A percentile compares a stretch with the other conserved stretches of the same genome.
Conservation (phyloP, 768 basidiomycete species). For the Kwoniella sp. region DNA sequence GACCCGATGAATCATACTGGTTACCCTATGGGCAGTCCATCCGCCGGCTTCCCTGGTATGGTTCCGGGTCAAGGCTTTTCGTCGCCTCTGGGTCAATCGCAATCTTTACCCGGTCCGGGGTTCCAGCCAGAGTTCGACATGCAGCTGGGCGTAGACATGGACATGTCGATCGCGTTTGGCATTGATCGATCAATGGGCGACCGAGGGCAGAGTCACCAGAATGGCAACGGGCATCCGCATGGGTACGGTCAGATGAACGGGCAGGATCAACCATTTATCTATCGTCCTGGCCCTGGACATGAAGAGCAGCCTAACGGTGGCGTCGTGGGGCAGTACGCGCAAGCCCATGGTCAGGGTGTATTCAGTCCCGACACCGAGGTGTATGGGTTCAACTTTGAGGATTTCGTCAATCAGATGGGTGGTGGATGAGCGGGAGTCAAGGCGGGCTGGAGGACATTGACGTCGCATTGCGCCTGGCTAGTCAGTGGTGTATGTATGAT, state of each 20-base stretch:
- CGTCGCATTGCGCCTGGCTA: too few relatives aligned
- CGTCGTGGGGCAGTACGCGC: constrained; percentile 8
- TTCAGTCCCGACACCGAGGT: constrained; percentile 12
- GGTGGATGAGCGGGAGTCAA: constrained; percentile 2
- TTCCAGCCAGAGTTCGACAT: not conserved
- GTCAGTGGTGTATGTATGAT: too few relatives aligned
- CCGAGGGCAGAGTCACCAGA: not conserved
- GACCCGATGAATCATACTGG: constrained; percentile 11
- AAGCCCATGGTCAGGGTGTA: constrained; percentile 4
- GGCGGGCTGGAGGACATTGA: too few relatives aligned
- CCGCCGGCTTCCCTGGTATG: not conserved
- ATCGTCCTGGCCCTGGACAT: not conserved
- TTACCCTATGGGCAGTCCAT: constrained; percentile 4
- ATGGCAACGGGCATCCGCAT: constrained; percentile 15
- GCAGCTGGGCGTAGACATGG: constrained; percentile 31
- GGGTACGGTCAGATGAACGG: not conserved
- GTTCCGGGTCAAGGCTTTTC: constrained; percentile 1
- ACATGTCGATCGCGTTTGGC: constrained; percentile 38
- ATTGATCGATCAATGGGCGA: constrained; percentile 8
- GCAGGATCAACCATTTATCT: not conserved
- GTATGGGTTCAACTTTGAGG: constrained; percentile 25
- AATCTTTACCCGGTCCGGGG: not conserved
- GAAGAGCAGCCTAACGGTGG: not conserved
- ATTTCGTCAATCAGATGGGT: constrained; percentile 19
- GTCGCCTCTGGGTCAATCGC: not conserved